Conservation (phyloP, 495 filamentous ascomycete genomes). For the Hypoxylon rickii region DNA sequence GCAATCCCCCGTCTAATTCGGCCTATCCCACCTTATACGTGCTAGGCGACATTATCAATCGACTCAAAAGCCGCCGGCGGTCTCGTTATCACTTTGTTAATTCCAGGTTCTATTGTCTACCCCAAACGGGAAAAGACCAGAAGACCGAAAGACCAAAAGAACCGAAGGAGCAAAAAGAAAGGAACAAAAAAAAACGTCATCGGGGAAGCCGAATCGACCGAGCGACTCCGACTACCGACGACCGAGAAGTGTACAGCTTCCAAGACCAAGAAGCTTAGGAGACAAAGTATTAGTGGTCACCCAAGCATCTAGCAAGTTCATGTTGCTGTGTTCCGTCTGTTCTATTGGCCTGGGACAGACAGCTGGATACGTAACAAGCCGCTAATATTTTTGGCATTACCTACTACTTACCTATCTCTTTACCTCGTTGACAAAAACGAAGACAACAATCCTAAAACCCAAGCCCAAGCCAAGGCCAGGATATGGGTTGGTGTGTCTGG, state of each 20-base stretch:
- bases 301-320: background rate
- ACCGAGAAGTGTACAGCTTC: slow-evolving; percentile 9
- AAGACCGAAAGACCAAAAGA: too few species aligned
- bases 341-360: slow-evolving; percentile 14
- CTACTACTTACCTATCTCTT: too few species aligned
- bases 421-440: background rate
- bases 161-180: slow-evolving; percentile 5
- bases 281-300: too few species aligned
- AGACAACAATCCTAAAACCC: background rate
- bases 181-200: slow-evolving; percentile 11
- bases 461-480: slow-evolving; percentile 1
- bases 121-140: too few species aligned
- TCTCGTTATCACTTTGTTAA: background rate
- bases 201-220: slow-evolving; percentile 34
- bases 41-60: background rate
- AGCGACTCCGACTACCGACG: slow-evolving; percentile 32
- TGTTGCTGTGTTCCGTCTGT: background rate
- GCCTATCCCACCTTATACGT: slow-evolving; percentile 14
- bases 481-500: slow-evolving; percentile 25
- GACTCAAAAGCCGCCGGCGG: background rate
- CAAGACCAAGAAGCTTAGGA: too few species aligned
- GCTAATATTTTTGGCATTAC: slow-evolving; percentile 6
- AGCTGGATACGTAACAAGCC: slow-evolving; percentile 11
- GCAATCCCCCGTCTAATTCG: background rate
- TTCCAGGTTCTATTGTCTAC: background rate